These are phyloP conservation scores for Lachancea meyersii DNA, from an alignment of 805 yeast species.

Conservation along the genomic window DNA sequence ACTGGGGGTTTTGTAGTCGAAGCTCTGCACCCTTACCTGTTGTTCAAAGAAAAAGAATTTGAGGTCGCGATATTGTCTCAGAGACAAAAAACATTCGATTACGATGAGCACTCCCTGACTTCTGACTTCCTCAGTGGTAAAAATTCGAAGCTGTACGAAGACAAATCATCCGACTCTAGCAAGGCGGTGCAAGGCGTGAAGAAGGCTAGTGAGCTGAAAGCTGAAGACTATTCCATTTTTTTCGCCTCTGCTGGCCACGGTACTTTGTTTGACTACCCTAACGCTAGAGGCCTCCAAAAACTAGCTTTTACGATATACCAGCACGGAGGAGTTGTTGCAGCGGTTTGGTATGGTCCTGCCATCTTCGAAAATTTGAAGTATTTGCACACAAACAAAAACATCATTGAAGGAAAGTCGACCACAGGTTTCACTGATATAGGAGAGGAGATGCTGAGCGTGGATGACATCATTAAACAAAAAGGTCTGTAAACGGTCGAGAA, in stretches of 20 bases:
- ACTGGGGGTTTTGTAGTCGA: constrained; percentile 59
- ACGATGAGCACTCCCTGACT: constrained; percentile 49
- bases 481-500: constrained; percentile 30
- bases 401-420: constrained; percentile 47
- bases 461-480: constrained; percentile 24
- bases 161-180: constrained; percentile 37
- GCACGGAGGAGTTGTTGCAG: constrained; percentile 50
- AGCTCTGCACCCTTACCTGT: constrained; percentile 53
- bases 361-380: constrained; percentile 46
- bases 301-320: constrained; percentile 43
- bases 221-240: constrained; percentile 46
- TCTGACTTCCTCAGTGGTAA: constrained; percentile 39
- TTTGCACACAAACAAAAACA: constrained; percentile 35
- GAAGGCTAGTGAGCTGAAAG: constrained; percentile 43
- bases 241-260: constrained; percentile 68
- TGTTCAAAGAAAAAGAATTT: constrained; percentile 42
- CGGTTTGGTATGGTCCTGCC: constrained; percentile 58
- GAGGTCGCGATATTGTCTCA: constrained; percentile 55
- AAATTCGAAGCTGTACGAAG: constrained; percentile 38
- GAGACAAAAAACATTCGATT: constrained; percentile 46
- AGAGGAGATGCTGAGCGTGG: constrained; percentile 33
- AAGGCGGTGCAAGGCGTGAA: constrained; percentile 37
- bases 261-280: constrained; percentile 51
- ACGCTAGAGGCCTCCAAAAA: constrained; percentile 40
- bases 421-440: constrained; percentile 60